Conservation (phyloP, 495 filamentous ascomycete species). For the Penicillium robsamsonii region DNA sequence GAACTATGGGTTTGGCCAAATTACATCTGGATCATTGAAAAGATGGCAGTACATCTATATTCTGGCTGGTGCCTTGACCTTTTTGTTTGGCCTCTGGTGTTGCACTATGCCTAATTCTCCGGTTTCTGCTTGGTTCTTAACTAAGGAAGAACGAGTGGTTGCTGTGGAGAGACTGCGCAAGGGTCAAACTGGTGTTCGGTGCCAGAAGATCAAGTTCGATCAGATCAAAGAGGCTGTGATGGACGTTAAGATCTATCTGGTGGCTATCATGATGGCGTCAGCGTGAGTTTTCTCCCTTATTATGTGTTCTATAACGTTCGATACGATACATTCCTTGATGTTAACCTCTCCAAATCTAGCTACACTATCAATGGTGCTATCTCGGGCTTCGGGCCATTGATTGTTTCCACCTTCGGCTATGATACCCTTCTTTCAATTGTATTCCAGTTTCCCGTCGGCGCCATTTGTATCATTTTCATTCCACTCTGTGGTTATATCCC, state of each 20-base stretch:
- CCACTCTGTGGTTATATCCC: constrained; percentile 62
- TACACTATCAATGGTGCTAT: constrained; percentile 75
- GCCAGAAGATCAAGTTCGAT: constrained; percentile 48
- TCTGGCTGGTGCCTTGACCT: constrained; percentile 60
- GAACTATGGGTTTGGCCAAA: constrained; percentile 70
- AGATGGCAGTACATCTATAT: constrained; percentile 71
- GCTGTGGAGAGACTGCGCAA: constrained; percentile 53
- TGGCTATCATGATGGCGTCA: constrained; percentile 57
- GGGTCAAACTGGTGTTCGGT: constrained; percentile 53
- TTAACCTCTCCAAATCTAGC: constrained; percentile 37
- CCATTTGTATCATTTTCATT: constrained; percentile 60
- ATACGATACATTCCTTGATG: not conserved
- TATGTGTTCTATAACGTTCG: not conserved
- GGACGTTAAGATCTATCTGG: constrained; percentile 53
- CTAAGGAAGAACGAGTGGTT: constrained; percentile 47
- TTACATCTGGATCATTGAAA: constrained; percentile 50
- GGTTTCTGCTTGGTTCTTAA: constrained; percentile 54
- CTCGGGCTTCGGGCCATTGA: constrained; percentile 72
- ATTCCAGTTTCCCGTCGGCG: constrained; percentile 71
- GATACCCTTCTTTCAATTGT: constrained; percentile 63
- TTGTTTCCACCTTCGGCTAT: constrained; percentile 73
- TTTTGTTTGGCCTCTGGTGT: constrained; percentile 63
- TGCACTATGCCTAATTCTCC: constrained; percentile 55
- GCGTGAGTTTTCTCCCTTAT: constrained; percentile 34
- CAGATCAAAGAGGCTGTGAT: constrained; percentile 50